phyloP scores from a whole-genome alignment of 306 rosid genomes.

The Chamaecrista fasciculata region DNA sequence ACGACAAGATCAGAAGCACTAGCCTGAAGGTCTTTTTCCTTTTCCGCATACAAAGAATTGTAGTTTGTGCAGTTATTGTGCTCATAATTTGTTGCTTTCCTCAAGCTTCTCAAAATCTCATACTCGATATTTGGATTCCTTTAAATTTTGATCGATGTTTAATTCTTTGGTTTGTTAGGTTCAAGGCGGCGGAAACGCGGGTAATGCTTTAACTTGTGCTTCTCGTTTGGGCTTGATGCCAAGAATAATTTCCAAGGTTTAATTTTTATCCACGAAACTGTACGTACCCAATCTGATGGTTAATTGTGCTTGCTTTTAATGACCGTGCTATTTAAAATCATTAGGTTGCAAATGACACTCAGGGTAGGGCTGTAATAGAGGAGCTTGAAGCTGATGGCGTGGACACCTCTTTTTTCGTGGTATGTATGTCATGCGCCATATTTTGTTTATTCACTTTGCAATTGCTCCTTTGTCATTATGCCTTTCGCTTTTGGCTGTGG shows the following conservation, averaged over 20 bases:
- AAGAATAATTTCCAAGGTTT: slow-evolving; percentile 79
- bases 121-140: background rate
- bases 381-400: slow-evolving; percentile 52
- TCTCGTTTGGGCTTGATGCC: slow-evolving; percentile 84
- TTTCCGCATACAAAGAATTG: background rate
- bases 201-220: slow-evolving; percentile 80
- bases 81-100: background rate
- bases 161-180: slow-evolving; percentile 48
- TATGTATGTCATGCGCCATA: slow-evolving; percentile 6
- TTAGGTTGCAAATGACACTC: slow-evolving; percentile 47
- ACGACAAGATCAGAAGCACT: slow-evolving; percentile 72
- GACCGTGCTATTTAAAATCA: slow-evolving; percentile 30
- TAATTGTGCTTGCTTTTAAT: slow-evolving; percentile 13
- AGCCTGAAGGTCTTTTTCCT: slow-evolving; percentile 47
- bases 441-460: background rate
- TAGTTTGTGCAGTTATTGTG: no score
- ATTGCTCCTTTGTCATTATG: background rate
- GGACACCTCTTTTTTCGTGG: slow-evolving; percentile 48
- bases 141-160: slow-evolving; percentile 21
- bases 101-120: background rate
- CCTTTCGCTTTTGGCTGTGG: background rate
- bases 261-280: background rate
- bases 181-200: slow-evolving; percentile 87
- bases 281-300: background rate
- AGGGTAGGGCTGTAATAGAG: slow-evolving; percentile 40